Conservation (phyloP, 345 rosid genomes). For the Punica granatum region DNA sequence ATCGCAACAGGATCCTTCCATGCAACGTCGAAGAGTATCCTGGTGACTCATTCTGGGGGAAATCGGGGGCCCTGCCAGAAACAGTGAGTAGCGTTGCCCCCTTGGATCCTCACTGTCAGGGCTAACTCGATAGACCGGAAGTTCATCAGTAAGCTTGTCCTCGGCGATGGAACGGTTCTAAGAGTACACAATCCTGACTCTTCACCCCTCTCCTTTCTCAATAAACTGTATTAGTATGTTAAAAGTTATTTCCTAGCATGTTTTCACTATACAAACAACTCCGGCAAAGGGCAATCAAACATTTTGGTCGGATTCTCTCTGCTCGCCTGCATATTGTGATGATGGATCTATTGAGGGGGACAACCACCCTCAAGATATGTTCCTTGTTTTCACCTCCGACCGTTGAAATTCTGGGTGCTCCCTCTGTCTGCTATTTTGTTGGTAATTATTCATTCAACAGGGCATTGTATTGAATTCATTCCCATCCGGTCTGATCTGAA, state of each 20-base stretch:
- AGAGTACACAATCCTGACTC: constrained; percentile 17
- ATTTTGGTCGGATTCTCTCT: no score
- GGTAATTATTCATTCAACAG: neutral
- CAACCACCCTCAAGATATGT: no score
- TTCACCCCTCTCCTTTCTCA: neutral
- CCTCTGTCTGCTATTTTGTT: no score
- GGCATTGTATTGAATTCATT: neutral
- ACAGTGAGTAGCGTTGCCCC: constrained; percentile 13
- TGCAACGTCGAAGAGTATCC: constrained; percentile 23
- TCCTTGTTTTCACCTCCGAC: no score
- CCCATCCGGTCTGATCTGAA: neutral
- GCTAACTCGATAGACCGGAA: constrained; percentile 25
- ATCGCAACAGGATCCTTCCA: constrained; percentile 31
- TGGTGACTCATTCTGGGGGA: constrained; percentile 21
- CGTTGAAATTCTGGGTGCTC: no score
- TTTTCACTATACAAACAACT: no score
- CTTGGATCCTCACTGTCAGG: constrained; percentile 29
- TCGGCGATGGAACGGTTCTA: constrained; percentile 20
- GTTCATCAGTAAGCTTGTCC: constrained; percentile 8
- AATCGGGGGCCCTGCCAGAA: constrained; percentile 2
- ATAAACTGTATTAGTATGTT: neutral
- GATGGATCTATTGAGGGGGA: no score
- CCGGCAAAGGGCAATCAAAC: no score
- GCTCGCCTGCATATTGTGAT: no score
- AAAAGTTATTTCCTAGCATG: no score